phyloP scores from a whole-genome alignment of 1,139 yeast genomes.

The Geotrichum bryndzae region DNA sequence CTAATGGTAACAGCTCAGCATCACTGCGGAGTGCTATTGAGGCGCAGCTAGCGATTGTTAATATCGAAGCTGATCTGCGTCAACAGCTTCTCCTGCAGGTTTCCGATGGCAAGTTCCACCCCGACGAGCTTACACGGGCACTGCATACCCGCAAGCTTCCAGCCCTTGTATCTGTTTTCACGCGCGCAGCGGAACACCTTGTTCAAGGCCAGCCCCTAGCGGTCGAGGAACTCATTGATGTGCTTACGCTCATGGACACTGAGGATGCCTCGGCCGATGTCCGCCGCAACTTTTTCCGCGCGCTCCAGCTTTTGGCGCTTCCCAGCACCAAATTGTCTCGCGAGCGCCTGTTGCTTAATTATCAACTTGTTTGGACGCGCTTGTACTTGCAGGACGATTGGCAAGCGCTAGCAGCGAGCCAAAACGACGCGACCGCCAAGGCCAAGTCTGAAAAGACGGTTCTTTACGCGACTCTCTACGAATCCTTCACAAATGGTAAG shows the following conservation, averaged over 20 bases:
- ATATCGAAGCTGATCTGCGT: constrained; percentile 19
- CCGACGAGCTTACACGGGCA: constrained; percentile 8
- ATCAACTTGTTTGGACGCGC: constrained; percentile 55
- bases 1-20: constrained; percentile 27
- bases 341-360: constrained; percentile 32
- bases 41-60: constrained; percentile 18
- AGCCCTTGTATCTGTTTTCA: constrained; percentile 21
- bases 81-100: constrained; percentile 6
- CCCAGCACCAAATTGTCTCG: constrained; percentile 30
- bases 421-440: constrained; percentile 43
- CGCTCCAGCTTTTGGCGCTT: constrained; percentile 38
- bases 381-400: constrained; percentile 50
- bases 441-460: constrained; percentile 41
- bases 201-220: constrained; percentile 41
- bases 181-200: constrained; percentile 38
- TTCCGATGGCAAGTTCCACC: background rate
- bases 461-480: constrained; percentile 33
- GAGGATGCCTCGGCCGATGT: constrained; percentile 28
- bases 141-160: constrained; percentile 14
- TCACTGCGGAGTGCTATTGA: constrained; percentile 23
- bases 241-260: constrained; percentile 48
- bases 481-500: constrained; percentile 4
- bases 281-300: constrained; percentile 38
- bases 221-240: constrained; percentile 47
- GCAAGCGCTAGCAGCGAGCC: constrained; percentile 39